Evolutionary conservation across 176 grass and related monocot genomes (phyloP), one percentile per base, ranked within the genome.

Genomic region (Oryza rufipogon): DNA sequence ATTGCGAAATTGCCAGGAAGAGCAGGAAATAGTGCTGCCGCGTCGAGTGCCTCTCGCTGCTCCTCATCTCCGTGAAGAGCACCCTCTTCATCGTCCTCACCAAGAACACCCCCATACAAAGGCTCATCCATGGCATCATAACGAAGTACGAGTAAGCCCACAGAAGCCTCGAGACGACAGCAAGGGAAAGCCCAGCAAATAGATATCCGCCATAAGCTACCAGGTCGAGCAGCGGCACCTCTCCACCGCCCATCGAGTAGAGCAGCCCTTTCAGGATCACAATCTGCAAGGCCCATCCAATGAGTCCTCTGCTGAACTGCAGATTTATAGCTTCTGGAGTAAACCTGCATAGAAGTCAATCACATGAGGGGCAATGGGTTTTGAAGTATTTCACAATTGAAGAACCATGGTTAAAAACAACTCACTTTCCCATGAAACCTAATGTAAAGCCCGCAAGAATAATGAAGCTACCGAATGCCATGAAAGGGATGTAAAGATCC

Each of bases 401-500:
- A 83, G 28, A 66, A 78, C 14, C 56, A 5, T 11, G 10, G 22
- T 5, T 2, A 60, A 19, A 28, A 68, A n/a, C 19, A 58, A 79
- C 92, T 95, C 87, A 93, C 96, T 90, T 98, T 85, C 96, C 92
- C 78, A 88, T 72, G 77, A 98, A 90, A 68, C 93, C 96, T 30
- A 92, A 61, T 71, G 91, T 79, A n/a, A 95, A 90, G 20, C 96
- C 90, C 17, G 93, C 79, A 38, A 95, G 91, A 68, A 98, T 80
- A 64, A 98, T 77, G 83, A 94, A 98, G 77, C 74, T 98, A 38
- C 86, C 93, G 49, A 98, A 98, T 82, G 96, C 91, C 96, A 98
- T 93, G 76, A 93, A 93, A 79, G 91, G 96, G 79, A 98, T 98
- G 83, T 98, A 98, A 30, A 98, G 77, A 83, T 98, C 96, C 83